Percentiles rank a stretch among this genome's conserved stretches.
Conservation (phyloP, 2,329 filamentous ascomycete species). For the Alternaria arborescens region DNA sequence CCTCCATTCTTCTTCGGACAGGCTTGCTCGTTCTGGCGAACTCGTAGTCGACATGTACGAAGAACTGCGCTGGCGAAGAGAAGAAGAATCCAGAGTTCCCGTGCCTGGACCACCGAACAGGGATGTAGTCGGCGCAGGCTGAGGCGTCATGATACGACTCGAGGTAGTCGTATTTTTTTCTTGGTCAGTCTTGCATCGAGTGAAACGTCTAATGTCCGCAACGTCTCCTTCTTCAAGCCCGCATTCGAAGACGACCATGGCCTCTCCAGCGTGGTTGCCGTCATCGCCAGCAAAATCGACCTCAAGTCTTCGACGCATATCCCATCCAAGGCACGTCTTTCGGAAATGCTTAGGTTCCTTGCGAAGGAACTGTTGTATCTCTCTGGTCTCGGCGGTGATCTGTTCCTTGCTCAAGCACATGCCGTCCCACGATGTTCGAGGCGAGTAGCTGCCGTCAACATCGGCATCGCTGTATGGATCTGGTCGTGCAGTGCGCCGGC, state of each 20-base stretch:
- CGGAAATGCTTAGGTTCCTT: constrained; percentile 81
- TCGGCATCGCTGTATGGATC: constrained; percentile 76
- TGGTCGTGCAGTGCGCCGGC: constrained; percentile 73
- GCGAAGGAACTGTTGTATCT: constrained; percentile 79
- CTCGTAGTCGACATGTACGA: constrained; percentile 48
- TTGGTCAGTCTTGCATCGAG: constrained; percentile 59
- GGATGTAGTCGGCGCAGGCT: constrained; percentile 47
- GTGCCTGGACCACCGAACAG: constrained; percentile 60
- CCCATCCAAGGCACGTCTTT: constrained; percentile 82
- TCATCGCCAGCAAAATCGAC: constrained; percentile 90
- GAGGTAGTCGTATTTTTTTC: constrained; percentile 29
- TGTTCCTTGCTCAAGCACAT: constrained; percentile 77
- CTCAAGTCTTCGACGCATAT: constrained; percentile 85
- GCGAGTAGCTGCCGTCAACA: constrained; percentile 76
- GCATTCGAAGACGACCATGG: constrained; percentile 75
- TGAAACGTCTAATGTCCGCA: constrained; percentile 65
- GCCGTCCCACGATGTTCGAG: constrained; percentile 76
- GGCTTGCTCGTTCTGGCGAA: constrained; percentile 46
- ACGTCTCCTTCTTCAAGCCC: constrained; percentile 69
- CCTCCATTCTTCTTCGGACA: constrained; percentile 72
- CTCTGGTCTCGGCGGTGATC: constrained; percentile 76
- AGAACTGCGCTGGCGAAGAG: constrained; percentile 39
- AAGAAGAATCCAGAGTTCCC: constrained; percentile 29
- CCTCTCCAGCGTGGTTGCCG: constrained; percentile 77
- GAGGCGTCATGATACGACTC: constrained; percentile 27